Evolutionary conservation across 345 rosid genomes (phyloP).

Genomic region (Anastatica hierochuntica): DNA sequence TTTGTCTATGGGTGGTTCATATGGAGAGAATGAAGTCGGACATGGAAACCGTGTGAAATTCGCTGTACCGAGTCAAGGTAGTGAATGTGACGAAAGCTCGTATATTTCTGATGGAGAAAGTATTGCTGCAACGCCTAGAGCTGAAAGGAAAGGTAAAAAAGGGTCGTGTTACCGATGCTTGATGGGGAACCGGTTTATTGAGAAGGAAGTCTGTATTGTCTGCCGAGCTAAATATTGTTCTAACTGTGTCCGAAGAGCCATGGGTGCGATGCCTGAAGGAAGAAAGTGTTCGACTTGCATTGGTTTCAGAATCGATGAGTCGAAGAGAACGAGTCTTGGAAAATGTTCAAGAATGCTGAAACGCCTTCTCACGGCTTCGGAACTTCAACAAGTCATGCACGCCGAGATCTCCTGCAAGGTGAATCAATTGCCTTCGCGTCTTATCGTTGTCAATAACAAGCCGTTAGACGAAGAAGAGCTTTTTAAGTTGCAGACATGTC

Average conservation of each 20-base stretch:
- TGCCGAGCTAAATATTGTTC: conserved; percentile 72
- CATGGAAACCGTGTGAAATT: conserved; percentile 43
- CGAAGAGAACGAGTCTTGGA: conserved; percentile 47
- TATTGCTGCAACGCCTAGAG: conserved; percentile 26
- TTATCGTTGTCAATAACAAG: conserved; percentile 45
- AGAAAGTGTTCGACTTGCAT: conserved; percentile 73
- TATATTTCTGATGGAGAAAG: conserved; percentile 29
- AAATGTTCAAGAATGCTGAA: conserved; percentile 53
- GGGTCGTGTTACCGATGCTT: conserved; percentile 72
- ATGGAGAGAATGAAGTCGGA: conserved; percentile 27
- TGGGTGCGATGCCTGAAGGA: conserved; percentile 93
- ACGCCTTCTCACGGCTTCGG: conserved; percentile 35
- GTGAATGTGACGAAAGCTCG: conserved; percentile 28
- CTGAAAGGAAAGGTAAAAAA: conserved; percentile 54
- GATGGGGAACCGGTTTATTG: conserved; percentile 50
- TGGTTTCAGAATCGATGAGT: conserved; percentile 59
- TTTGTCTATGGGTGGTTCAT: conserved; percentile 33
- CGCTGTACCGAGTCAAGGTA: conserved; percentile 35
- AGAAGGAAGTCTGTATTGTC: conserved; percentile 77
- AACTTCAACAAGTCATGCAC: conserved; percentile 49
- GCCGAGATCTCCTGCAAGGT: conserved; percentile 44
- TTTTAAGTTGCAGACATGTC: conserved; percentile 41
- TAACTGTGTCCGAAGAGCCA: conserved; percentile 63
- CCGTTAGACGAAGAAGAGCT: conserved; percentile 43
- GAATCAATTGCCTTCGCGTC: conserved; percentile 69